phyloP scores from a whole-genome alignment of 2,329 filamentous ascomycete genomes.

The Trichoderma lentiforme region DNA sequence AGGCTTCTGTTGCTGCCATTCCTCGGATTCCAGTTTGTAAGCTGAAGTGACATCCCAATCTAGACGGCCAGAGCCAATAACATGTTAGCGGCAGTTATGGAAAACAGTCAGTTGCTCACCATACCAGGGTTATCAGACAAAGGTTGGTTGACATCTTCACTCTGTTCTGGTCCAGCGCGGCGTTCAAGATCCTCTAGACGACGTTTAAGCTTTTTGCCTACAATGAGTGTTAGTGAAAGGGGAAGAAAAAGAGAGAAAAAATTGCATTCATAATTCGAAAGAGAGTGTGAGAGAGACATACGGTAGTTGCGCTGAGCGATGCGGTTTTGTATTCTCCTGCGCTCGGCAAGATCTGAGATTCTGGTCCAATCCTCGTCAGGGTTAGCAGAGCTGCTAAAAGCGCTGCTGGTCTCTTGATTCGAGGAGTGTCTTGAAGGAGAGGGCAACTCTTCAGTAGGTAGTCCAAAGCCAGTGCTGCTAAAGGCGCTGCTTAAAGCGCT shows the following conservation, averaged over 20 bases:
- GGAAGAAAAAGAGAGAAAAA: not conserved
- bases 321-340: constrained; percentile 90
- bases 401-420: constrained; percentile 79
- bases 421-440: constrained; percentile 61
- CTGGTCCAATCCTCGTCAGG: constrained; percentile 99
- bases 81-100: not conserved
- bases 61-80: not conserved
- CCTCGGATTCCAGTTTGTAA: not conserved
- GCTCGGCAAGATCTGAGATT: constrained; percentile 94
- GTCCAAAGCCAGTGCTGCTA: not conserved
- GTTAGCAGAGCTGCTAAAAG: constrained; percentile 90
- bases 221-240: constrained; percentile 20
- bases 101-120: not conserved
- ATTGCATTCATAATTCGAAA: not conserved
- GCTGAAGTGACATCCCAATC: not conserved
- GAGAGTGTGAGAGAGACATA: constrained; percentile 45
- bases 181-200: constrained; percentile 81
- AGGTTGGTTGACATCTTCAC: constrained; percentile 38
- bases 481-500: too few species aligned
- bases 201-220: constrained; percentile 90
- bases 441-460: not conserved
- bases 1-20: not conserved
- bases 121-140: constrained; percentile 15
- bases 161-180: constrained; percentile 61
- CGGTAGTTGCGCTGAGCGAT: constrained; percentile 98